A percentile compares a stretch with the other conserved stretches of the same genome.
These are phyloP conservation scores for Diaporthe vexans DNA, from an alignment of 2,329 filamentous ascomycete genomes.

Conservation along the genomic window DNA sequence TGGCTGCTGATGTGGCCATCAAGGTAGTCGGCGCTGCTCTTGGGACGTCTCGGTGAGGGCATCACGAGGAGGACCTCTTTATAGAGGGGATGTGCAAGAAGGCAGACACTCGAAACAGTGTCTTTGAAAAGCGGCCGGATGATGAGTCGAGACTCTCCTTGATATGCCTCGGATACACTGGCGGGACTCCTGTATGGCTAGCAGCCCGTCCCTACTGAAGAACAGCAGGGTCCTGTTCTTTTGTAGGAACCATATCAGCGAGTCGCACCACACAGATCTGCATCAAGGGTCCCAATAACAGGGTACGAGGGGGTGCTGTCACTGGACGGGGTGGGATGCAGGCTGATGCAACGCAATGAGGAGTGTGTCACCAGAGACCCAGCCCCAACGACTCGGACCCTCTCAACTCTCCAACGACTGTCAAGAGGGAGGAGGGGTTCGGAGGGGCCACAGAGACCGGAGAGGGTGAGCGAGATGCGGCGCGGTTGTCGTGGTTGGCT, in stretches of 20 bases:
- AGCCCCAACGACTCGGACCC: not conserved
- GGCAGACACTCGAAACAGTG: not conserved
- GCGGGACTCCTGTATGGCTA: not conserved
- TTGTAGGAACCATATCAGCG: conserved; percentile 29
- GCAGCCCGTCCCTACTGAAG: not conserved
- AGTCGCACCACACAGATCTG: conserved; percentile 10
- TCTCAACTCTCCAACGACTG: not conserved
- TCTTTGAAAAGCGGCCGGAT: not conserved
- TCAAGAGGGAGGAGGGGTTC: conserved; percentile 3
- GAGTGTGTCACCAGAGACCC: conserved; percentile 14
- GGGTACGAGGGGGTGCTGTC: not conserved
- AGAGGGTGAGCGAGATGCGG: not conserved
- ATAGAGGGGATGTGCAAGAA: not conserved
- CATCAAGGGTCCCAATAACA: conserved; percentile 24
- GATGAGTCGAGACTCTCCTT: conserved; percentile 8
- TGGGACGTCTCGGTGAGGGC: conserved; percentile 36
- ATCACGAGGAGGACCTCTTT: conserved; percentile 7
- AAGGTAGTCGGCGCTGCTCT: conserved; percentile 28
- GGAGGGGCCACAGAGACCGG: conserved; percentile 1
- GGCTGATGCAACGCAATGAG: conserved; percentile 30
- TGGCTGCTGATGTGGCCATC: conserved; percentile 36
- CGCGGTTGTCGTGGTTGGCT: conserved; percentile 7
- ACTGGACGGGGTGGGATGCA: conserved; percentile 8
- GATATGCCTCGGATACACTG: not conserved
- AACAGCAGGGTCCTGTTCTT: conserved; percentile 20